Conservation (phyloP, 179 eudicot genomes). For the Silene noctiflora region DNA sequence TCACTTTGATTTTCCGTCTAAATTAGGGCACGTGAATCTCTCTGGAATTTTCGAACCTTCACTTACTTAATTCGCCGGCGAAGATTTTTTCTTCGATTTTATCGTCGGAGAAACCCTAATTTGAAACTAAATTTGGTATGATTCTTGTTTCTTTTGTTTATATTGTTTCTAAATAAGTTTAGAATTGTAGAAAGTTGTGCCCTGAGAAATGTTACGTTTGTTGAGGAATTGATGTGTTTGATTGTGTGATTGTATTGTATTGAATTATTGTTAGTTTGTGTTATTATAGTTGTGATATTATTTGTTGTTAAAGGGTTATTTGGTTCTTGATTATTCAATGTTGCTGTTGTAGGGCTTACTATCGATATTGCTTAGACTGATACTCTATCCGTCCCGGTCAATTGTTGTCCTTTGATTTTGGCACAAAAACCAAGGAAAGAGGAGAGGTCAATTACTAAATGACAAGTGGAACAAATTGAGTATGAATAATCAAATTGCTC, state of each 20-base stretch:
- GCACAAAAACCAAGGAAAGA: too few species aligned
- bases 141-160: background rate
- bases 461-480: too few species aligned
- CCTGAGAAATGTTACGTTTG: too few species aligned
- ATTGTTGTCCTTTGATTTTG: too few species aligned
- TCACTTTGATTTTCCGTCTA: background rate
- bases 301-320: background rate
- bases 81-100: too few species aligned
- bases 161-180: too few species aligned
- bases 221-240: background rate
- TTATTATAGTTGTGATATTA: background rate
- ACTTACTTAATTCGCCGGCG: background rate
- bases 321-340: background rate
- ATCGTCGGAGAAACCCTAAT: constrained; percentile 11
- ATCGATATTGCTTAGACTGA: background rate
- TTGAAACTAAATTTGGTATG: background rate
- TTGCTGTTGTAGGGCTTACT: background rate
- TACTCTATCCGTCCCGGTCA: too few species aligned
- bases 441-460: too few species aligned
- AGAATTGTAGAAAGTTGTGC: too few species aligned
- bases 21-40: background rate
- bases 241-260: background rate
- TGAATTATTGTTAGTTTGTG: background rate
- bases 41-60: background rate
- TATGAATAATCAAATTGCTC: too few species aligned